phyloP scores from a whole-genome alignment of 257 asterid species.

The Solanum habrochaites region DNA sequence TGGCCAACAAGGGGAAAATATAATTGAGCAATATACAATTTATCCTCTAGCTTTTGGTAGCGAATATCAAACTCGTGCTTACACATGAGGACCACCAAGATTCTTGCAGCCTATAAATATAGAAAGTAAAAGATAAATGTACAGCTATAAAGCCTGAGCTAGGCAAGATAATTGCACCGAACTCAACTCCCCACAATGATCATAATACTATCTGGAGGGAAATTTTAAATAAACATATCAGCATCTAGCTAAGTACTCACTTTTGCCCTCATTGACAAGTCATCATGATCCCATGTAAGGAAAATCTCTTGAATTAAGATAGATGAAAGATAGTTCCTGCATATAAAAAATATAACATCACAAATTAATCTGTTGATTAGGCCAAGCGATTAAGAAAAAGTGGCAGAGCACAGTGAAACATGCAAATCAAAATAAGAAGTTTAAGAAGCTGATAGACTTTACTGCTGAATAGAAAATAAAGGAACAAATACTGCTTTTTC shows the following conservation, averaged over 20 bases:
- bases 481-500: too few species aligned
- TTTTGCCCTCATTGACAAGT: constrained; percentile 86
- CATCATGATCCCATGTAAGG: constrained; percentile 99
- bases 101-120: constrained; percentile 74
- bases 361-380: not conserved
- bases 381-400: not conserved
- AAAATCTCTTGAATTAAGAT: constrained; percentile 96
- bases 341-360: not conserved
- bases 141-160: not conserved
- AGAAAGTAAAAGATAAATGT: constrained; percentile 7
- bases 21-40: constrained; percentile 91
- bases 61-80: constrained; percentile 96
- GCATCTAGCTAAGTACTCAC: constrained; percentile 30
- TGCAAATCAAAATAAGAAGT: not conserved
- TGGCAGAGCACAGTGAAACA: not conserved
- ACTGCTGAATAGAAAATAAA: too few species aligned
- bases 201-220: not conserved
- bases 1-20: constrained; percentile 95
- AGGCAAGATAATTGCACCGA: not conserved
- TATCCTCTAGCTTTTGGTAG: constrained; percentile 96
- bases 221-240: not conserved
- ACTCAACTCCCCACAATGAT: not conserved
- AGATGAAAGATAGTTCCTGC: constrained; percentile 92
- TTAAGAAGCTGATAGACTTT: too few species aligned
- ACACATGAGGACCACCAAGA: constrained; percentile 84